A percentile compares a stretch with the other conserved stretches of the same genome.
phyloP scores from a whole-genome alignment of 805 yeast genomes.

The Spathaspora arborariae region DNA sequence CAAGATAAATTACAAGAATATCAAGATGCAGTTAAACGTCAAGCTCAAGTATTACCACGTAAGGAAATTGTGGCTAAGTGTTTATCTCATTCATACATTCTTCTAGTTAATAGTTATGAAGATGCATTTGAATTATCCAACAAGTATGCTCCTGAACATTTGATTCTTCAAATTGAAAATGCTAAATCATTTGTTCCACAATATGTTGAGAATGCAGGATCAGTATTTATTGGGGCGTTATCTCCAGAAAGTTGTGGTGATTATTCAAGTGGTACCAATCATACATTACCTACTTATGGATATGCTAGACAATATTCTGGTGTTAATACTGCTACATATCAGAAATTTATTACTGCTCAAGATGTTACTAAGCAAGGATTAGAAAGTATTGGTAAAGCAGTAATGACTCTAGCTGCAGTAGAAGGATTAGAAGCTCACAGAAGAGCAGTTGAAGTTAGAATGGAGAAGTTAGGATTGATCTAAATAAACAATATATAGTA shows the following conservation, averaged over 20 bases:
- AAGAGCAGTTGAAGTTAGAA: conserved; percentile 92
- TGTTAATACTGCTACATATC: conserved; percentile 93
- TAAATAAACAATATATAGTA: conserved; percentile 9
- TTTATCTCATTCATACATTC: conserved; percentile 84
- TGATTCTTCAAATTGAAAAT: conserved; percentile 82
- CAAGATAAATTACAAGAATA: conserved; percentile 58
- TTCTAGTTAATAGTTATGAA: conserved; percentile 62
- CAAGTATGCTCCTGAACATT: conserved; percentile 95
- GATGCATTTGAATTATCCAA: conserved; percentile 88
- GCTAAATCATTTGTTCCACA: conserved; percentile 69
- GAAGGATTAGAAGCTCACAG: conserved; percentile 98
- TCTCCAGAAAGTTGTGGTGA: conserved; percentile 99
- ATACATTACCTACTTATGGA: conserved; percentile 97
- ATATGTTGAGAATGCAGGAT: conserved; percentile 87
- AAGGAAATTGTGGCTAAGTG: conserved; percentile 90
- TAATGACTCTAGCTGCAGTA: conserved; percentile 90
- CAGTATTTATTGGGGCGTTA: conserved; percentile 92
- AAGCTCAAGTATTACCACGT: conserved; percentile 83
- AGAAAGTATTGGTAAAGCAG: conserved; percentile 88
- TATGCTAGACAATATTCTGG: conserved; percentile 98
- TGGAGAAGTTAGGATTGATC: conserved; percentile 71
- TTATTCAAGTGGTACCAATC: conserved; percentile 97
- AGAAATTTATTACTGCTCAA: conserved; percentile 92
- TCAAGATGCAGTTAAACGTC: conserved; percentile 79
- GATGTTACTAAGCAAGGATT: conserved; percentile 84